Evolutionary conservation across 2,329 filamentous ascomycete species (phyloP), one percentile per base, ranked within the genome.

Genomic region (Ceratocystis albifundus): DNA sequence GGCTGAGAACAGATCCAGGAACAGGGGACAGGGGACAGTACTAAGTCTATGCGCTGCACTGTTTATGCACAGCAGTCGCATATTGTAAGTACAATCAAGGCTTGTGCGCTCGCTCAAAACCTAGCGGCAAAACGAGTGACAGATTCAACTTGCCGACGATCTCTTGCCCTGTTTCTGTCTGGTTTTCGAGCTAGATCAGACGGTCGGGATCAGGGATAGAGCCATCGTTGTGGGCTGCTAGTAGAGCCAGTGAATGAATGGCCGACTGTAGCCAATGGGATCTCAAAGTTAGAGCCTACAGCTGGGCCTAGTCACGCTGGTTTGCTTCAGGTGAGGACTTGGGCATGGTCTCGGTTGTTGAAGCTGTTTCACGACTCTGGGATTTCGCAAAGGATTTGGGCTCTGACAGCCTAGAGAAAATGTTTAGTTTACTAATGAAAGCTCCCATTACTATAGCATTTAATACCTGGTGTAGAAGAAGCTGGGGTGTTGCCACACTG

Each of bases 121-220:
- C 48, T 15, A 53, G 48, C 20, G 22, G 17, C 12, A n/a, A n/a
- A 25, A n/a, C 28, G 17, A 17, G 6, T 30, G 12, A 12, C 22
- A 59, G 53, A 53, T 22, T 28, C 53, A 59, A 59, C 32, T 59
- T 59, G 28, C 53, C 53, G 53, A 36, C 25, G n/a, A 59, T 59
- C 53, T 32, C n/a, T n/a, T 36, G 53, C 12, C 25, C 28, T 59
- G 53, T 30, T 30, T 15, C n/a, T 59, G 4, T 41, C 17, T 59
- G 28, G 36, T 41, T 32, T 25, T 59, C 28, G n/a, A 30, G 53
- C 53, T 30, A 59, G 53, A 59, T 59, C 53, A 59, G 53, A 59
- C 53, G 53, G 32, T 59, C 53, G 10, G 53, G 53, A 59, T 59
- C 53, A 59, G 53, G 53, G 53, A 59, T 30, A n/a, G 28, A 36